Conservation (phyloP, 495 filamentous ascomycete genomes). For the Podospora appendiculata region DNA sequence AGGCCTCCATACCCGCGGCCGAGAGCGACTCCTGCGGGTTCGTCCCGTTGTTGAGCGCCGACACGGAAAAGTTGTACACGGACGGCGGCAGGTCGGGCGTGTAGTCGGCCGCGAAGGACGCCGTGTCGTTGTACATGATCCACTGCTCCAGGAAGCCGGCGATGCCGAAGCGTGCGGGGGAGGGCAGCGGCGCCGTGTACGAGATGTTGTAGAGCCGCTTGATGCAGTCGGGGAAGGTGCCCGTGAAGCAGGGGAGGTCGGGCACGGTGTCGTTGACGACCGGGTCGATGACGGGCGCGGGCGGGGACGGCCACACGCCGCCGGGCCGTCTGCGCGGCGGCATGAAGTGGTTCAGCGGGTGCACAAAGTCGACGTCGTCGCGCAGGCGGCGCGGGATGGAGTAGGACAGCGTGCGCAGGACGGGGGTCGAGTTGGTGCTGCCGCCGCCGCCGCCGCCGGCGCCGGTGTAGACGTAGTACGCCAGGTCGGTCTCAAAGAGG, state of each 20-base stretch:
- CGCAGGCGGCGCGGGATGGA: conserved; percentile 37
- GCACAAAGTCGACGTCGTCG: conserved; percentile 32
- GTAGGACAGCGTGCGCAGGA: conserved; percentile 34
- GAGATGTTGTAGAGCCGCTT: conserved; percentile 33
- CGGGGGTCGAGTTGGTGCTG: conserved; percentile 4
- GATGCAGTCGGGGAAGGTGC: conserved; percentile 28
- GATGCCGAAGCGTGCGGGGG: conserved; percentile 46
- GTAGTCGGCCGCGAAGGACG: conserved; percentile 43
- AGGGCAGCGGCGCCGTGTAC: conserved; percentile 17
- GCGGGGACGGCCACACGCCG: background rate
- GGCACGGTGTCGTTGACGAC: conserved; percentile 10
- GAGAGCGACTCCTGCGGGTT: conserved; percentile 38
- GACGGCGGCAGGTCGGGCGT: conserved; percentile 37
- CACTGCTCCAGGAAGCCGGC: conserved; percentile 64
- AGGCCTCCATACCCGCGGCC: conserved; percentile 51
- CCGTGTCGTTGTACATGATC: conserved; percentile 51
- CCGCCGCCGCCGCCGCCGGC: too few relatives aligned
- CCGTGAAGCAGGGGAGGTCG: conserved; percentile 22
- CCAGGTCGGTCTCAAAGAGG: conserved; percentile 31
- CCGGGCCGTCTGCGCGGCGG: conserved; percentile 15
- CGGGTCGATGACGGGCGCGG: conserved; percentile 10
- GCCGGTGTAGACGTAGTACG: conserved; percentile 25
- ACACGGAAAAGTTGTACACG: conserved; percentile 52
- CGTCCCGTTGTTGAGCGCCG: conserved; percentile 51
- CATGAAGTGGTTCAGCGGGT: conserved; percentile 36